phyloP scores from a whole-genome alignment of 2,329 filamentous ascomycete genomes.

The Cytospora piceae region DNA sequence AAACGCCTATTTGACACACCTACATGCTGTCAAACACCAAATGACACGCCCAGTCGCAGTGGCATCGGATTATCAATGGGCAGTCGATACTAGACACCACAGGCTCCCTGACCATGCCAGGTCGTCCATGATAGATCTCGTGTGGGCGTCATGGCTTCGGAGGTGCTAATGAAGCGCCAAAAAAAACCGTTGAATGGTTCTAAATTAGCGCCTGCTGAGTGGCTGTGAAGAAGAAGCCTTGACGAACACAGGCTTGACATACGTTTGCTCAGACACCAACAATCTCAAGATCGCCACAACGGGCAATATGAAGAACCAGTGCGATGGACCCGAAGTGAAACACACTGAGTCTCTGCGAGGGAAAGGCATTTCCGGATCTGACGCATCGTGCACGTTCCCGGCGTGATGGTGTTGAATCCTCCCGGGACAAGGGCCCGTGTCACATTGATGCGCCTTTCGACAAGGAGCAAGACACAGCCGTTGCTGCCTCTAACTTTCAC shows the following conservation, averaged over 20 bases:
- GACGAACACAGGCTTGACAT: constrained; percentile 21
- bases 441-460: neutral
- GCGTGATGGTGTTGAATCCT: constrained; percentile 22
- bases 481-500: constrained; percentile 2
- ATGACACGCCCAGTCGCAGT: constrained; percentile 23
- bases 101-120: constrained; percentile 13
- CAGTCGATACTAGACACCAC: neutral
- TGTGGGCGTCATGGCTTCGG: constrained; percentile 14
- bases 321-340: constrained; percentile 25
- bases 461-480: constrained; percentile 8
- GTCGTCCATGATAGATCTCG: constrained; percentile 13
- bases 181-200: constrained; percentile 20
- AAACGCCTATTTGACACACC: neutral
- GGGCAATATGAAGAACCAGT: constrained; percentile 25
- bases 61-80: constrained; percentile 5
- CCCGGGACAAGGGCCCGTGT: constrained; percentile 2
- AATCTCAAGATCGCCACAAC: constrained; percentile 20
- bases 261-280: constrained; percentile 13
- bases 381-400: constrained; percentile 19
- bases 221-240: constrained; percentile 18
- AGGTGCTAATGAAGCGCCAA: constrained; percentile 25
- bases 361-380: constrained; percentile 10
- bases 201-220: constrained; percentile 9
- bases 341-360: neutral
- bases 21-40: constrained; percentile 7